Percentiles rank a stretch among this genome's conserved stretches.
These are phyloP conservation scores for Globisporangium spiculum DNA, from an alignment of 352 stramenopile species.

Conservation along the genomic window DNA sequence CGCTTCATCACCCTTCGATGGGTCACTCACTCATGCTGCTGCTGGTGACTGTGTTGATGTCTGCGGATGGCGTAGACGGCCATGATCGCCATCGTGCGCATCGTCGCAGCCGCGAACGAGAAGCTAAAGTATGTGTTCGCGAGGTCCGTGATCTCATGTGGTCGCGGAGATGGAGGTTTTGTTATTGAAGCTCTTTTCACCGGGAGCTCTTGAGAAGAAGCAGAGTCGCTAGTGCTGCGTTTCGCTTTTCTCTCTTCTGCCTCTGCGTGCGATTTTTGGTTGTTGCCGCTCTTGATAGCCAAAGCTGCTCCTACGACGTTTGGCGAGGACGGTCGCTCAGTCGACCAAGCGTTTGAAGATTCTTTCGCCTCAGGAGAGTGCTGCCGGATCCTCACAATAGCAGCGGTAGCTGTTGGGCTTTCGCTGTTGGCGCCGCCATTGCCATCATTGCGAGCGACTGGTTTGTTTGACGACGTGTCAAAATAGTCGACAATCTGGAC, in stretches of 20 bases:
- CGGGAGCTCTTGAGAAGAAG: not conserved
- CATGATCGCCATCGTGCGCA: conserved; percentile 21
- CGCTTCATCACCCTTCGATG: not conserved
- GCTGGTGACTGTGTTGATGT: conserved; percentile 44
- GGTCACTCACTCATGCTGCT: not conserved
- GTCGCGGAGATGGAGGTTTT: not conserved
- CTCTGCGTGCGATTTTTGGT: not conserved
- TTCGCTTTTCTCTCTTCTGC: not conserved
- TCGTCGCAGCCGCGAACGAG: conserved; percentile 16
- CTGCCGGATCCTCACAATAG: not conserved
- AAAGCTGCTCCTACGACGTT: not conserved
- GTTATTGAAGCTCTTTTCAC: not conserved
- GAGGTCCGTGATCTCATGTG: conserved; percentile 12
- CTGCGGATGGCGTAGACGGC: conserved; percentile 17
- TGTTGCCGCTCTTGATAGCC: not conserved
- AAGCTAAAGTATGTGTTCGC: conserved; percentile 19
- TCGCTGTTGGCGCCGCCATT: not conserved
- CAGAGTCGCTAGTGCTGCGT: no score
- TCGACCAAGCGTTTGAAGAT: not conserved
- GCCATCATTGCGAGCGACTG: not conserved
- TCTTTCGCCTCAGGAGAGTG: not conserved
- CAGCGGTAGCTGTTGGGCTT: not conserved
- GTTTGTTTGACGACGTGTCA: not conserved
- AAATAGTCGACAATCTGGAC: conserved; percentile 1
- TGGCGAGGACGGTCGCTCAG: not conserved